Conservation (phyloP, 177 flowering plant species). For the Vitis hybrid region DNA sequence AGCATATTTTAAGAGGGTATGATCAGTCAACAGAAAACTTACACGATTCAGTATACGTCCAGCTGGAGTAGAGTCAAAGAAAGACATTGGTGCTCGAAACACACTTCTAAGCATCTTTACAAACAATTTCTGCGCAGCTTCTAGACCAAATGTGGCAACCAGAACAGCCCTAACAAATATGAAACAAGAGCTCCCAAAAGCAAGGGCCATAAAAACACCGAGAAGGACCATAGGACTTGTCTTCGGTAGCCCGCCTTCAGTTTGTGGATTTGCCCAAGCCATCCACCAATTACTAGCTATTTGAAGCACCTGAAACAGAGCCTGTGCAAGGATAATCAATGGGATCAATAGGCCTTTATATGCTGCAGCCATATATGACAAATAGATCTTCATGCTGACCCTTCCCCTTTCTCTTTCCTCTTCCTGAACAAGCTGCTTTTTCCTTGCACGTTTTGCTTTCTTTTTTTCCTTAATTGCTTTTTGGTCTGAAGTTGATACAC, state of each 20-base stretch:
- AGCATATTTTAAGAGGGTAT: no score
- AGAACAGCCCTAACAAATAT: constrained; percentile 87
- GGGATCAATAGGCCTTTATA: constrained; percentile 90
- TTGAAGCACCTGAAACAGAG: constrained; percentile 86
- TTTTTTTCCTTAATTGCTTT: constrained; percentile 83
- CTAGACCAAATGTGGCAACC: constrained; percentile 94
- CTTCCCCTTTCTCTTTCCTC: constrained; percentile 94
- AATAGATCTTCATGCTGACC: constrained; percentile 89
- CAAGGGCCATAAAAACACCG: constrained; percentile 90
- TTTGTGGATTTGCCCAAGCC: constrained; percentile 99
- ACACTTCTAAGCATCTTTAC: constrained; percentile 79
- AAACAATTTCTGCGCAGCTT: constrained; percentile 87
- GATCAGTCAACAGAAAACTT: constrained; percentile 30
- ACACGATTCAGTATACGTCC: constrained; percentile 97
- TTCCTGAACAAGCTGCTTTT: constrained; percentile 95
- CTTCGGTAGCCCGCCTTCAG: constrained; percentile 72
- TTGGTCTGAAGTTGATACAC: constrained; percentile 53
- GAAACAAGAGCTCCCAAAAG: constrained; percentile 95
- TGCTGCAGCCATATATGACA: constrained; percentile 96
- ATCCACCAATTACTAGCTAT: constrained; percentile 99
- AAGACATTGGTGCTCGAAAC: constrained; percentile 96
- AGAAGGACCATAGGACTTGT: constrained; percentile 72
- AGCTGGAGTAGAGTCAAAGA: constrained; percentile 96
- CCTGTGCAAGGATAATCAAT: constrained; percentile 74
- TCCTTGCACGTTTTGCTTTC: constrained; percentile 78